These are phyloP conservation scores for Aspergillus aculeatinus DNA, from an alignment of 2,329 filamentous ascomycete genomes.

Conservation along the genomic window DNA sequence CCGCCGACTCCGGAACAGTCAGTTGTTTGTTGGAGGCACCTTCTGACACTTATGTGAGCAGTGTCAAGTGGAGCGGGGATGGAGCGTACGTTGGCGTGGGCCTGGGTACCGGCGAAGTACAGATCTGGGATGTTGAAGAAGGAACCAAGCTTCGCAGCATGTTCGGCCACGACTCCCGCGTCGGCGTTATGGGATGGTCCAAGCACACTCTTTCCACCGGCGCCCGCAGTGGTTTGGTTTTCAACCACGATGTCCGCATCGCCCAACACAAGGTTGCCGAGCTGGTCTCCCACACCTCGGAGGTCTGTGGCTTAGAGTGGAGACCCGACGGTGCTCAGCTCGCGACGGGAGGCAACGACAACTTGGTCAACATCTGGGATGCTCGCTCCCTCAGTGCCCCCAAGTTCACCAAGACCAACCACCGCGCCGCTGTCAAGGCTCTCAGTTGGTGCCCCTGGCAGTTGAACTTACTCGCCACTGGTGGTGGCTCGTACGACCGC, in stretches of 20 bases:
- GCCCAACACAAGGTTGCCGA: conserved; percentile 98
- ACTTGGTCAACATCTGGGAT: conserved; percentile 98
- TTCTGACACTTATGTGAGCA: conserved; percentile 92
- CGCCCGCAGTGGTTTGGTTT: conserved; percentile 89
- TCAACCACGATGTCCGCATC: conserved; percentile 97
- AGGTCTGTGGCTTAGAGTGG: conserved; percentile 98
- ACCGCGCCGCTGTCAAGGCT: conserved; percentile 97
- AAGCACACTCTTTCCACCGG: conserved; percentile 97
- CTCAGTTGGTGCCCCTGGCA: conserved; percentile 99
- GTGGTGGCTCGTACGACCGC: conserved; percentile 92
- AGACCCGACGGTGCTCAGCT: conserved; percentile 93
- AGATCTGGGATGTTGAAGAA: conserved; percentile 99
- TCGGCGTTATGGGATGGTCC: conserved; percentile 98
- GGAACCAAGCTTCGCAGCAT: conserved; percentile 95
- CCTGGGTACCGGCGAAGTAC: conserved; percentile 90
- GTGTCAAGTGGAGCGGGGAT: conserved; percentile 97
- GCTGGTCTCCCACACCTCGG: conserved; percentile 93
- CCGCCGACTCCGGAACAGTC: conserved; percentile 87
- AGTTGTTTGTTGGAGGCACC: conserved; percentile 83
- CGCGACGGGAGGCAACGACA: conserved; percentile 97
- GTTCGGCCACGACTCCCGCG: conserved; percentile 94
- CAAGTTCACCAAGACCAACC: conserved; percentile 99
- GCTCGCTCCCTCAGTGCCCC: conserved; percentile 87
- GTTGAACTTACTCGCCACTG: conserved; percentile 92
- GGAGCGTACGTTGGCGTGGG: conserved; percentile 95